These are phyloP conservation scores for Gynostemma pentaphyllum DNA, from an alignment of 306 rosid species.

Conservation along the genomic window DNA sequence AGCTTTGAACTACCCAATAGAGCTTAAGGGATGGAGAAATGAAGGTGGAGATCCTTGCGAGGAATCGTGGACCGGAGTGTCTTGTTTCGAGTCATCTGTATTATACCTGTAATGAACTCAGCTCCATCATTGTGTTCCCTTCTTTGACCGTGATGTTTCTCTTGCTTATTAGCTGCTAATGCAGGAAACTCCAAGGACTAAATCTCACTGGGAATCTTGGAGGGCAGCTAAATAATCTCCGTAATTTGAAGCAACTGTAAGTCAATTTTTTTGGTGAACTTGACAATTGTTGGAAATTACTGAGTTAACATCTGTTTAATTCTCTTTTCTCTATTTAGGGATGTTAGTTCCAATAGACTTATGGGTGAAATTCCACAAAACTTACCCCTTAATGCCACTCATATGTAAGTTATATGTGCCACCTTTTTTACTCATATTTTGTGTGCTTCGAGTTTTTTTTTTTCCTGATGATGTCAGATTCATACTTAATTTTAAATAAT, in stretches of 20 bases:
- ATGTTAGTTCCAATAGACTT: slow-evolving; percentile 64
- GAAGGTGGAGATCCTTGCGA: slow-evolving; percentile 69
- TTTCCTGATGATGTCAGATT: neutral
- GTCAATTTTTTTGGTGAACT: slow-evolving; percentile 8
- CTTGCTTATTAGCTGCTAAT: neutral
- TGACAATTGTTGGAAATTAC: neutral
- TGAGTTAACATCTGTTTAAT: neutral
- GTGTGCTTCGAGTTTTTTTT: neutral
- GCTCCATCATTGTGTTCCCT: neutral
- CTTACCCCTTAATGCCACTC: slow-evolving; percentile 77
- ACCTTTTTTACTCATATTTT: neutral
- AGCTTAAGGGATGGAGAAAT: slow-evolving; percentile 54
- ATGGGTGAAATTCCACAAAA: slow-evolving; percentile 55
- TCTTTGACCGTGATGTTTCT: slow-evolving; percentile 1
- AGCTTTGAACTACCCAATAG: slow-evolving; percentile 40
- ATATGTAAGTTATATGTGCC: slow-evolving; percentile 43
- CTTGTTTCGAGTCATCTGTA: slow-evolving; percentile 66
- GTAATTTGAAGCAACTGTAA: slow-evolving; percentile 61
- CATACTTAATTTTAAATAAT: slow-evolving; percentile 2
- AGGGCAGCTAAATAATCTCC: slow-evolving; percentile 42
- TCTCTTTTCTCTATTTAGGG: slow-evolving; percentile 36
- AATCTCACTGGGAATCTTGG: slow-evolving; percentile 73
- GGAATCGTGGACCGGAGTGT: slow-evolving; percentile 81
- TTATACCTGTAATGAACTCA: slow-evolving; percentile 50
- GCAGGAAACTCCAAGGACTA: slow-evolving; percentile 66